Conservation (phyloP, 2,329 filamentous ascomycete species). For the Zymoseptoria ardabiliae region DNA sequence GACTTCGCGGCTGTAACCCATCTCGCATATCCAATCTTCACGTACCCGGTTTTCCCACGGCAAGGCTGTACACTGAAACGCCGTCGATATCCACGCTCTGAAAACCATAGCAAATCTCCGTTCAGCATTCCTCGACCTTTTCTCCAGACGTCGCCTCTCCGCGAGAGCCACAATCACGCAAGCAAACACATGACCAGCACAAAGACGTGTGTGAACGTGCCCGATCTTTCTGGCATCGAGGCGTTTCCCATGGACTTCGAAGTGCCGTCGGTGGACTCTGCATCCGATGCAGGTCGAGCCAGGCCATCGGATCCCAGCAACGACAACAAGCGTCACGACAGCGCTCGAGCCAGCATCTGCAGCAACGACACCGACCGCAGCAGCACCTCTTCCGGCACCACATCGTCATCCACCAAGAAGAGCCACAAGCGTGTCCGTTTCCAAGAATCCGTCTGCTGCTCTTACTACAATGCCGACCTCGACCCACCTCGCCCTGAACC, state of each 20-base stretch:
- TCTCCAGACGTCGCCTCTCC: background rate
- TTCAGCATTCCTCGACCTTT: background rate
- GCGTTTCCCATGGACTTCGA: background rate
- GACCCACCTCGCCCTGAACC: constrained; percentile 1
- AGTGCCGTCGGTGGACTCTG: background rate
- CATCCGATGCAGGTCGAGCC: constrained; percentile 2
- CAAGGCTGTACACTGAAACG: background rate
- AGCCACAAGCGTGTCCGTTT: constrained; percentile 11
- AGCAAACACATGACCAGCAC: background rate
- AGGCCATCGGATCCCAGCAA: constrained; percentile 8
- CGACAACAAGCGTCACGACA: constrained; percentile 9
- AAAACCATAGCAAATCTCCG: background rate
- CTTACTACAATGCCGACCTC: constrained; percentile 12
- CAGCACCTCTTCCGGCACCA: constrained; percentile 1
- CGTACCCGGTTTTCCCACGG: background rate
- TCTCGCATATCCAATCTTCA: background rate
- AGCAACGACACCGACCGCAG: constrained; percentile 11
- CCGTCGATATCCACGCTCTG: background rate
- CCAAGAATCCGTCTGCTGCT: constrained; percentile 12
- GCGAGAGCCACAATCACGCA: background rate
- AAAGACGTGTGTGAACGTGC: background rate
- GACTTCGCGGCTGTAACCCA: background rate
- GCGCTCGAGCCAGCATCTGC: constrained; percentile 10
- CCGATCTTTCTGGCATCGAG: background rate
- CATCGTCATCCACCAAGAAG: constrained; percentile 3